A percentile compares a stretch with the other conserved stretches of the same genome.
Conservation (phyloP, 2,329 filamentous ascomycete genomes). For the Pseudogymnoascus sp. region DNA sequence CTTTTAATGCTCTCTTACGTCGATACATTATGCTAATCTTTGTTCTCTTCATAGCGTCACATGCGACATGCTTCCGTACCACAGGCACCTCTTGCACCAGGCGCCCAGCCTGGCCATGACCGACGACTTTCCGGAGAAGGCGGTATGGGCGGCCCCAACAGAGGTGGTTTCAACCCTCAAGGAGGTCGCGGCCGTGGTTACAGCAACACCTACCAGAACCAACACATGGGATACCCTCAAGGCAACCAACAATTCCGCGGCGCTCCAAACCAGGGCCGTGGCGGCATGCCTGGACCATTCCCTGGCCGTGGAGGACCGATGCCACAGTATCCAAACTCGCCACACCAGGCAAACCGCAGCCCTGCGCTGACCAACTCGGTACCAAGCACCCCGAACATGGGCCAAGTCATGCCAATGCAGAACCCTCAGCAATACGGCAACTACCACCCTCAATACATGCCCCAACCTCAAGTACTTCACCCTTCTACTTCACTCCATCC, state of each 20-base stretch:
- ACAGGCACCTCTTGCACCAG: conserved; percentile 53
- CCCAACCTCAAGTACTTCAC: conserved; percentile 45
- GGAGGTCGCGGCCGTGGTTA: conserved; percentile 41
- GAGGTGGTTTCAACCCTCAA: conserved; percentile 50
- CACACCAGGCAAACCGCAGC: conserved; percentile 56
- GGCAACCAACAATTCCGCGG: conserved; percentile 24
- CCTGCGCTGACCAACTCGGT: conserved; percentile 59
- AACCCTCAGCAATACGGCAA: conserved; percentile 41
- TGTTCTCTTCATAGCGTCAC: conserved; percentile 46
- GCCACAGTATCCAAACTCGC: conserved; percentile 55
- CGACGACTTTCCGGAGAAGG: conserved; percentile 77
- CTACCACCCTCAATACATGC: conserved; percentile 31
- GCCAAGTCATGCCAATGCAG: conserved; percentile 58
- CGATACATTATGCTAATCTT: neutral
- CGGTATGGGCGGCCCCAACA: conserved; percentile 56
- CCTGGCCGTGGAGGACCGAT: conserved; percentile 40
- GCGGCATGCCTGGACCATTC: conserved; percentile 40
- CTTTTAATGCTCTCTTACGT: neutral
- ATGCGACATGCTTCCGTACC: conserved; percentile 60
- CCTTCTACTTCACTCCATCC: conserved; percentile 32
- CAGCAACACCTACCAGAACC: conserved; percentile 40
- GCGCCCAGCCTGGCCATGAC: conserved; percentile 65
- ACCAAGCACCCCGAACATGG: conserved; percentile 65
- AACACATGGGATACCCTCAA: conserved; percentile 39
- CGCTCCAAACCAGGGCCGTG: conserved; percentile 39